Evolutionary conservation across 1,284 basidiomycete genomes (phyloP), one percentile per base, ranked within the genome.

Genomic region (Sporisorium exsertum): DNA sequence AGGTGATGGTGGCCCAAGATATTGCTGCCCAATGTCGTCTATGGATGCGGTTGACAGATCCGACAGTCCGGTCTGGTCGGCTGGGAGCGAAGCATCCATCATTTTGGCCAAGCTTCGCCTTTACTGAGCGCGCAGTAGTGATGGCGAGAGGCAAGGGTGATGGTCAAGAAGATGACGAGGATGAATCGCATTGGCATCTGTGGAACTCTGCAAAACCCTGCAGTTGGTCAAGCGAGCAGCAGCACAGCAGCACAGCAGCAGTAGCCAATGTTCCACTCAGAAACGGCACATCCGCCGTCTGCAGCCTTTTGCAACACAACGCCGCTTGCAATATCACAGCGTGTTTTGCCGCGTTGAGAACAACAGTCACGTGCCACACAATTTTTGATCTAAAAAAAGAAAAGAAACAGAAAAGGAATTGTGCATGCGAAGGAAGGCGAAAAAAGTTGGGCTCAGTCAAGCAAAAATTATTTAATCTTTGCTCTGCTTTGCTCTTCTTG

Each of bases 11-110:
- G 37, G 49, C 9, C 40, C 40, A 10, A 62, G 51, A 18, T 71
- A 58, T 10, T 42, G 62, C 16, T 49, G 62, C 5, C 22, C 58
- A 24, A 58, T 49, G 56, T 24, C 37, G 53, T 40, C 6, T 22
- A 60, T 59, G 42, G 70, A 72, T 42, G 64, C 66, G 20, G 58
- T 56, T 1, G 72, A 74, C 5, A 74, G 66, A 42, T 74, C 72
- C 3, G 72, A 74, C 16, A 74, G 43, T 15, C 63, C 66, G 58
- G 40, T 69, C 55, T 74, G 62, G 29, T 74, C 72, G 26, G 61
- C 71, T 12, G 40, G 45, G 1, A 57, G 53, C 22, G 70, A 63
- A n/a, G 52, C 54, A 8, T 62, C 60, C 57, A 58, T 58, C 53
- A 63, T 64, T 40, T 18, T 45, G 42, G 1, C 43, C 5, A 20